Percentiles rank a stretch among this genome's conserved stretches.
Evolutionary conservation across 75 land plant species (phyloP).

Genomic region (Gnetum montanum): DNA sequence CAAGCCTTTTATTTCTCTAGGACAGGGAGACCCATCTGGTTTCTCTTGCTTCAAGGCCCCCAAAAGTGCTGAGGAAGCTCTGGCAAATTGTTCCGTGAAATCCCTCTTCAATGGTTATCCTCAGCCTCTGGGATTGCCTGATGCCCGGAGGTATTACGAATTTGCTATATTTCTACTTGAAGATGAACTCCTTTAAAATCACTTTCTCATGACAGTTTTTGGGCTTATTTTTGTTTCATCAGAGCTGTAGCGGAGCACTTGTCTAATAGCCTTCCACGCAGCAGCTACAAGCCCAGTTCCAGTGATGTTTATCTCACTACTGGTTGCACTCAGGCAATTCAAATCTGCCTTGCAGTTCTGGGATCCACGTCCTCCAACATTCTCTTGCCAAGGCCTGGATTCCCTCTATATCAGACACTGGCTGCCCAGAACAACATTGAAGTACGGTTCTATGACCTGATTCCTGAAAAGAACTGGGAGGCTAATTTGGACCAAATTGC

Average conservation of each 20-base stretch:
- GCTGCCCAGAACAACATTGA: constrained; percentile 23
- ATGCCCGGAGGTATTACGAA: no score
- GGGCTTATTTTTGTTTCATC: neutral
- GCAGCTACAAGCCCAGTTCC: neutral
- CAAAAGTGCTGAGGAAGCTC: no score
- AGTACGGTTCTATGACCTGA: constrained; percentile 36
- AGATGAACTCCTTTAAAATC: no score
- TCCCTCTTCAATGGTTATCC: no score
- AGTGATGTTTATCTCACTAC: constrained; percentile 35
- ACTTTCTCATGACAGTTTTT: neutral
- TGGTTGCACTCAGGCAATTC: constrained; percentile 49
- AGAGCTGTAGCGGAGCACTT: constrained; percentile 6
- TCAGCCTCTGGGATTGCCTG: no score
- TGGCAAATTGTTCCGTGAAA: no score
- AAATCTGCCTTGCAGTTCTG: constrained; percentile 23
- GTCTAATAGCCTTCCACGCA: constrained; percentile 13
- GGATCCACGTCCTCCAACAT: constrained; percentile 29
- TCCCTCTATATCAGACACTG: constrained; percentile 36
- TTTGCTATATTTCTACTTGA: no score
- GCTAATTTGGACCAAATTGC: constrained; percentile 25
- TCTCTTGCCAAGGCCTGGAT: constrained; percentile 50
- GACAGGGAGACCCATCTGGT: no score
- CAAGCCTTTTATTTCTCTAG: no score
- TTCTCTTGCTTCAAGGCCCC: no score
- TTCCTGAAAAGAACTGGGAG: constrained; percentile 47